Base-by-base conservation (phyloP, 2,329 filamentous ascomycete genomes). In the Fusarium stilboides region DNA sequence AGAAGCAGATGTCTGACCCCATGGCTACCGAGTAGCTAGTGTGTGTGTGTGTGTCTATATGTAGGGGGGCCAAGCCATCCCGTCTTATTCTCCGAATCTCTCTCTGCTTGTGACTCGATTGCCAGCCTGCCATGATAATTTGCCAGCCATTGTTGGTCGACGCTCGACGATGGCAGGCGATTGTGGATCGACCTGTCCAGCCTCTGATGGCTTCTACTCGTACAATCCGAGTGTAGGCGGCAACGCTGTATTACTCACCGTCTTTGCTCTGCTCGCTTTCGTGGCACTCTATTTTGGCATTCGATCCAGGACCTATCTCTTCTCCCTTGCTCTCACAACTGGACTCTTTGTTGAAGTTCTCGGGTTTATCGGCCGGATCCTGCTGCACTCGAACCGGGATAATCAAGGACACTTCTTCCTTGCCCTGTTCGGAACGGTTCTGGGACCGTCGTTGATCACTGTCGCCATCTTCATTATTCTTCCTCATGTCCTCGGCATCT, bases 361-460 rank as follows among this genome's bases (percentile, higher is more conserved):
- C 43, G 84, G 84, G 15, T 86, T 86, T 62, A 74, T 81, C 15
- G 84, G 83, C 6, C 80, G 82, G 37, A 57, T 86, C 8, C 71
- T 86, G 31, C 78, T 86, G 14, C 77, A 78, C 42, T 74, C 69
- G 9, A 68, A 77, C 28, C 71, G 73, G 10, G 74, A 76, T 39
- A 79, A 74, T 60, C 75, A 77, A 47, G 72, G 74, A 5, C 80
- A 76, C 59, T 85, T 86, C 64, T 74, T 80, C 13, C 66, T 87
- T 6, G 85, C 78, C 57, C 72, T 86, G 33, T 66, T 85, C 14
- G 85, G 85, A 19, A 85, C 83, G 3, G 75, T 83, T 20, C 72
- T 85, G 36, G 85, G 84, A 2, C 83, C 85, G 17, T 82, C 81
- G 4, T 76, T 85, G 39, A 79, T 86, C 64, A 80, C 79, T 13